Conservation (phyloP, 176 grass and related monocot genomes). For the Bonia amplexicaulis region DNA sequence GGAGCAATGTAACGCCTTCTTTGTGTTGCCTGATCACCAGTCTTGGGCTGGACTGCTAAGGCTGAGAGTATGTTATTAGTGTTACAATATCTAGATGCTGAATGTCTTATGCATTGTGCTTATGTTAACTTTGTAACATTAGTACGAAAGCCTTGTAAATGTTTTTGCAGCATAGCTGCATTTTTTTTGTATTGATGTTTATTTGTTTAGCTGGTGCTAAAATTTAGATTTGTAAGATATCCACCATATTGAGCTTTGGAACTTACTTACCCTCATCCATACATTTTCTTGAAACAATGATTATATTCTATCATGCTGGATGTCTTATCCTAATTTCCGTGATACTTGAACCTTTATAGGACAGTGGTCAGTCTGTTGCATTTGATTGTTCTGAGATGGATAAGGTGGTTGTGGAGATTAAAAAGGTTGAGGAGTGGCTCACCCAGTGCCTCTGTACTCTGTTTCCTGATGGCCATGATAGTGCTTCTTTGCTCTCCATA, state of each 20-base stretch:
- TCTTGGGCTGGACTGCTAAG: slow-evolving; percentile 64
- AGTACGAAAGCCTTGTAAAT: background rate
- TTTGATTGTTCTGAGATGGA: slow-evolving; percentile 74
- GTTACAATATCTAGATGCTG: background rate
- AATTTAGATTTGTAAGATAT: background rate
- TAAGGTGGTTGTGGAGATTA: slow-evolving; percentile 62
- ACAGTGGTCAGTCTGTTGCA: slow-evolving; percentile 53
- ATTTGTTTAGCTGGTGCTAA: background rate
- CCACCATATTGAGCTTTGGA: background rate
- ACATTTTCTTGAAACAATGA: background rate
- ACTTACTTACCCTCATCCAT: background rate
- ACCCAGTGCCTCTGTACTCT: slow-evolving; percentile 41
- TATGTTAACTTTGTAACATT: background rate
- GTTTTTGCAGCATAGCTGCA: background rate
- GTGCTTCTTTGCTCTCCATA: slow-evolving; percentile 34
- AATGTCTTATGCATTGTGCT: background rate
- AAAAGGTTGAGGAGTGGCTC: slow-evolving; percentile 80
- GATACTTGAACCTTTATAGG: slow-evolving; percentile 28
- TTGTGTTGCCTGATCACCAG: slow-evolving; percentile 46
- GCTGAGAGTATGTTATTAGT: slow-evolving; percentile 51
- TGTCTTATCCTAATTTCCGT: slow-evolving; percentile 11
- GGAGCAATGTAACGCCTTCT: slow-evolving; percentile 64
- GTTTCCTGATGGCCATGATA: slow-evolving; percentile 33
- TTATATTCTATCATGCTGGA: slow-evolving; percentile 9
- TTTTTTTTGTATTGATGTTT: background rate